phyloP scores from a whole-genome alignment of 371 early-diverging fungal species.

The Blakeslea trispora region DNA sequence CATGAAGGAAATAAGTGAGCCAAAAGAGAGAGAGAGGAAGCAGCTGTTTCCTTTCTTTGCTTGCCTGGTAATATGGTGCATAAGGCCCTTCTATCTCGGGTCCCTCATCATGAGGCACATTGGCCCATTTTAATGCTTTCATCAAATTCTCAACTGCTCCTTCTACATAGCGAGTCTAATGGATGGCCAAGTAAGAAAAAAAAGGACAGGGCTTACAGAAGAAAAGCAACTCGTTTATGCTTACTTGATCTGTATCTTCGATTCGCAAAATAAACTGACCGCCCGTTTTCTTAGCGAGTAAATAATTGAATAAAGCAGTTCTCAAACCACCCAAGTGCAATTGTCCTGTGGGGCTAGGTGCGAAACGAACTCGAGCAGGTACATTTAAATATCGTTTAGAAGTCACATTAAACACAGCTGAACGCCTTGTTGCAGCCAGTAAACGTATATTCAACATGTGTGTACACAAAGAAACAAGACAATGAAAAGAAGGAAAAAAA shows the following conservation, averaged over 20 bases:
- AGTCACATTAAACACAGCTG: background rate
- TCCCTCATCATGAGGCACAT: constrained; percentile 79
- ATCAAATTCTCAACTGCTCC: constrained; percentile 77
- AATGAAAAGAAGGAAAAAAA: background rate
- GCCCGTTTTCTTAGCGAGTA: constrained; percentile 74
- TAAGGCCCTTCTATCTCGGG: constrained; percentile 64
- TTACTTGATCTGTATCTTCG: constrained; percentile 92
- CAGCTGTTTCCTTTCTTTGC: background rate
- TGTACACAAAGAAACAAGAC: background rate
- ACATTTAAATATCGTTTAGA: constrained; percentile 7
- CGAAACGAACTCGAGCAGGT: constrained; percentile 84
- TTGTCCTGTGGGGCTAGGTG: constrained; percentile 93
- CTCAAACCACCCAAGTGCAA: constrained; percentile 94
- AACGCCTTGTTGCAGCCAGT: background rate
- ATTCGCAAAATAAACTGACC: constrained; percentile 88
- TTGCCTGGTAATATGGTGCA: constrained; percentile 74
- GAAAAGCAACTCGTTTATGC: background rate
- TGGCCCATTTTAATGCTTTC: constrained; percentile 75
- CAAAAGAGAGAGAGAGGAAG: background rate
- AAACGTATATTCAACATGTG: background rate
- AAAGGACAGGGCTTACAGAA: too few species aligned
- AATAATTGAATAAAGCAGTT: constrained; percentile 91
- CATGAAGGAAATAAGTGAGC: background rate
- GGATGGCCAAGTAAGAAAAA: too few species aligned
- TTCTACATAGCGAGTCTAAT: constrained; percentile 73